phyloP scores from a whole-genome alignment of 345 rosid species.

The Ceriops decandra region DNA sequence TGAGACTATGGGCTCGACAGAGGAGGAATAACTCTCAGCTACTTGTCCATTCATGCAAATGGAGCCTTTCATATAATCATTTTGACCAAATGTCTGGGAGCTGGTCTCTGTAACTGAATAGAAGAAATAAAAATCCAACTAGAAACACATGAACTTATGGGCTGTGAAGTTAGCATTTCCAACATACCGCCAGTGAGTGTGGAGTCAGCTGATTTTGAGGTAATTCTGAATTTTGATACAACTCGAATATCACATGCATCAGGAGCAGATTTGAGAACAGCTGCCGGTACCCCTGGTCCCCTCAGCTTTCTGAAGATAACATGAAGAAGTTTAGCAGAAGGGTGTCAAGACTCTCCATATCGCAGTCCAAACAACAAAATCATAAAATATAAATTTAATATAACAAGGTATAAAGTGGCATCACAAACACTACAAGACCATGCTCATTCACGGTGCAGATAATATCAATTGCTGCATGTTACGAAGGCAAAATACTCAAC shows the following conservation, averaged over 20 bases:
- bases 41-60: conserved; percentile 23
- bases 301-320: conserved; percentile 41
- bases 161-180: conserved; percentile 4
- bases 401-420: too few relatives aligned
- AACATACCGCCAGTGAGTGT: conserved; percentile 33
- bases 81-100: conserved; percentile 12
- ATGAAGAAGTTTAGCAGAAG: conserved; percentile 12
- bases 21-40: conserved; percentile 24
- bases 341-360: not conserved
- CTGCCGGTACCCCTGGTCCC: conserved; percentile 51
- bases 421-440: too few relatives aligned
- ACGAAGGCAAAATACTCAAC: too few relatives aligned
- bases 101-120: conserved; percentile 22
- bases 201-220: conserved; percentile 44
- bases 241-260: conserved; percentile 47
- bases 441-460: too few relatives aligned
- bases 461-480: too few relatives aligned
- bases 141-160: conserved; percentile 12
- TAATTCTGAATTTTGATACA: conserved; percentile 40
- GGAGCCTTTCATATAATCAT: conserved; percentile 25
- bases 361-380: not conserved
- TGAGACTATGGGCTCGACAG: conserved; percentile 24
- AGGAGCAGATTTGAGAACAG: conserved; percentile 49
- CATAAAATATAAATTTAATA: too few relatives aligned
- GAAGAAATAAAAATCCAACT: not conserved